Conservation (phyloP, 2,329 filamentous ascomycete species). For the Pseudopyricularia javanii region DNA sequence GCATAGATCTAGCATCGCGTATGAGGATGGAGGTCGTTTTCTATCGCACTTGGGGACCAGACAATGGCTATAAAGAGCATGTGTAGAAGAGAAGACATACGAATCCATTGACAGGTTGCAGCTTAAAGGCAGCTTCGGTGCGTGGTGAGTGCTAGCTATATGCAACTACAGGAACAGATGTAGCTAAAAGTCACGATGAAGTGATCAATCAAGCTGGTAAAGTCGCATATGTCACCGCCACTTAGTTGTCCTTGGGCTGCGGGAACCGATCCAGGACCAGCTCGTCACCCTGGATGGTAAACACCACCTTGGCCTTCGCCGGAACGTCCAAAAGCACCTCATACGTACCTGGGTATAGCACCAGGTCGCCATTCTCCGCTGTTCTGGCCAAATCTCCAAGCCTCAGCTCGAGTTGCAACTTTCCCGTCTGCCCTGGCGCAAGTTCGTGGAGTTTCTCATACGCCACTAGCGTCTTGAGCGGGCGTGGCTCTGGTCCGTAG, state of each 20-base stretch:
- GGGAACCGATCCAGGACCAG: slow-evolving; percentile 24
- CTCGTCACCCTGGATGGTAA: slow-evolving; percentile 31
- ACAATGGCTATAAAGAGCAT: too few species aligned
- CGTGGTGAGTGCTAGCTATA: too few species aligned
- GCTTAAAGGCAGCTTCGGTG: too few species aligned
- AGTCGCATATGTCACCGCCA: too few species aligned
- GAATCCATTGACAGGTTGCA: too few species aligned
- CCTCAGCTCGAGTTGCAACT: slow-evolving; percentile 25
- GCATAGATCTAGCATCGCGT: too few species aligned
- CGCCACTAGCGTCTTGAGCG: slow-evolving; percentile 37
- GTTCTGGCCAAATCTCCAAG: slow-evolving; percentile 36
- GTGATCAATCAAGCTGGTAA: too few species aligned
- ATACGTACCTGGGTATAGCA: slow-evolving; percentile 42
- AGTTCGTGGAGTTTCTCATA: slow-evolving; percentile 32
- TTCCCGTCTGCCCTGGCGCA: slow-evolving; percentile 15
- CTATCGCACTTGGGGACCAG: too few species aligned
- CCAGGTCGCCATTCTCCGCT: slow-evolving; percentile 33
- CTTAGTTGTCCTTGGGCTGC: neutral
- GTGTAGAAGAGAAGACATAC: too few species aligned
- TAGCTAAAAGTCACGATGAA: too few species aligned
- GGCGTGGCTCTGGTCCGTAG: slow-evolving; percentile 34
- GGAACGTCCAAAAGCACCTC: slow-evolving; percentile 30
- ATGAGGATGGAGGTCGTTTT: too few species aligned
- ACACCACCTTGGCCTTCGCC: slow-evolving; percentile 23
- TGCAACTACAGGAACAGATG: too few species aligned